Evolutionary conservation across 495 filamentous ascomycete genomes (phyloP), one percentile per base, ranked within the genome.

Genomic region (Melanomma pulvis-pyrius): DNA sequence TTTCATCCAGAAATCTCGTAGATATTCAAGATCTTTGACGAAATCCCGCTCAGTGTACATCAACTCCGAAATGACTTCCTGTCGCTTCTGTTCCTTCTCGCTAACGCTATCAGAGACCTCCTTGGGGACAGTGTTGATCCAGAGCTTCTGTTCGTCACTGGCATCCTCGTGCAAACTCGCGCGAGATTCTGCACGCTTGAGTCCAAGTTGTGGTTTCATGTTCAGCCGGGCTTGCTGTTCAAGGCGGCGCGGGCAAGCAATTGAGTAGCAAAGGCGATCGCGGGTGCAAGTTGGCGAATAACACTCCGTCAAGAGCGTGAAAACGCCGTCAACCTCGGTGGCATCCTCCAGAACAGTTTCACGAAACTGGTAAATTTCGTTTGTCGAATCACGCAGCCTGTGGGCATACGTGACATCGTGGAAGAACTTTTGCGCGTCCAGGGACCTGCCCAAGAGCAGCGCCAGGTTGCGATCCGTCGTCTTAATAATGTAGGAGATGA

Each of bases 1-100:
- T 68, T 92, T 86, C 81, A 98, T 96, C 96, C 96, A 99, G 84
- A 98, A 98, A 79, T 99, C 96, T 63, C 93, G 87, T 29, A 99
- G 79, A 73, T 99, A 99, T 74, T 99, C 96, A 69, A 99, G 81
- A 74, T 99, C 96, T 80, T 99, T 99, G 75, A 99, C 96, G 70
- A 99, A 99, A 77, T 99, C 96, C 41, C 96, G 87, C 76, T 99
- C 96, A 0, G 96, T 99, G 76, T 99, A 99, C 87, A 96, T 97
- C 67, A 97, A 87, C 74, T 99, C 96, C 25, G 93, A 97, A 66
- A 99, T 97, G 62, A 98, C 88, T 74, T 99, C 96, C 73, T 99
- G 96, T 11, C 96, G 86, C 78, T 97, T 98, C 86, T 96, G 96
- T 74, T 99, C 94, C 63, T 83, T 85, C 63, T 99, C 96, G 46